These are phyloP conservation scores for Plasmodium falciparum DNA, from an alignment of 169 alveolate species.

Conservation along the genomic window DNA sequence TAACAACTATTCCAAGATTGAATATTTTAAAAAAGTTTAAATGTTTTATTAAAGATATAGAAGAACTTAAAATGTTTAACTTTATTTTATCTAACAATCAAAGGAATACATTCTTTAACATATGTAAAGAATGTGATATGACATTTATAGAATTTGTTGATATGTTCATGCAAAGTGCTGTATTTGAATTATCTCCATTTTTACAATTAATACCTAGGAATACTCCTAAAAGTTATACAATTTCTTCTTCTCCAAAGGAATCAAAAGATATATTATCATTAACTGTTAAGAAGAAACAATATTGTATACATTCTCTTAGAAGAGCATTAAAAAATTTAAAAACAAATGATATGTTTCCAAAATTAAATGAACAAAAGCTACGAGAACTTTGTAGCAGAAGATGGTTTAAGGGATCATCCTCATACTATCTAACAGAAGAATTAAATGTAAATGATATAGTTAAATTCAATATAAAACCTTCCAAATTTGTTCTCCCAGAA, in stretches of 20 bases:
- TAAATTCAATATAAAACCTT: slow-evolving; percentile 43
- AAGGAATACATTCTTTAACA: slow-evolving; percentile 61
- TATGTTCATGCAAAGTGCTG: slow-evolving; percentile 80
- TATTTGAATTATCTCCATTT: slow-evolving; percentile 85
- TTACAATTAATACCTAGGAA: slow-evolving; percentile 86
- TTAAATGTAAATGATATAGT: slow-evolving; percentile 37
- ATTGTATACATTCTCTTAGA: slow-evolving; percentile 70
- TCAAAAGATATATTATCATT: slow-evolving; percentile 27
- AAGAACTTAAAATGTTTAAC: slow-evolving; percentile 78
- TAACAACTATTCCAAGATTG: slow-evolving; percentile 83
- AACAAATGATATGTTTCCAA: slow-evolving; percentile 68
- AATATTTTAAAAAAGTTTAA: slow-evolving; percentile 80
- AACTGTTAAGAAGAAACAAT: slow-evolving; percentile 70
- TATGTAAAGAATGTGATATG: slow-evolving; percentile 79
- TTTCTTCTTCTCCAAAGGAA: slow-evolving; percentile 86
- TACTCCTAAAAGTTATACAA: slow-evolving; percentile 86
- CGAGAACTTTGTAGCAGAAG: slow-evolving; percentile 48
- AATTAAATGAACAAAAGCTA: slow-evolving; percentile 54
- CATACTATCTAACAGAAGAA: slow-evolving; percentile 72
- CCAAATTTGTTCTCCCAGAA: slow-evolving; percentile 54
- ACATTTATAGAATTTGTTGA: slow-evolving; percentile 84
- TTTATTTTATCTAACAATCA: slow-evolving; percentile 65
- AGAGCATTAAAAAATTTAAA: slow-evolving; percentile 62
- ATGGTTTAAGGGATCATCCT: slow-evolving; percentile 68
- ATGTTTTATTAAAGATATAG: slow-evolving; percentile 79